Base-by-base conservation (phyloP, 73 alveolate species). In the Uronychia binucleata region DNA sequence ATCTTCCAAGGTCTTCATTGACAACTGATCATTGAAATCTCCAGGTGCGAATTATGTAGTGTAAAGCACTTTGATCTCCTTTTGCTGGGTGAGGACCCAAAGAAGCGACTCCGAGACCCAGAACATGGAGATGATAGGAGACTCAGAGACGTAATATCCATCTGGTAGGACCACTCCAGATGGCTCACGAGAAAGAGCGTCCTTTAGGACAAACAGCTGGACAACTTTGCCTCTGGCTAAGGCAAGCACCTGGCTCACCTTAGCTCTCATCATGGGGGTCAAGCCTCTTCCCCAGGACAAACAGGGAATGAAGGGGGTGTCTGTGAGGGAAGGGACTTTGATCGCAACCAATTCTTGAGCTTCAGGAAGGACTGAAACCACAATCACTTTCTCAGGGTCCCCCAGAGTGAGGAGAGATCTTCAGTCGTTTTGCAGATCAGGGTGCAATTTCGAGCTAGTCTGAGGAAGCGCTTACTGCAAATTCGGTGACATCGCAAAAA, bases 11-110 rank as follows among this genome's bases (percentile, higher is more conserved):
- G 58, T 1, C 27, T 26, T 26, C 29, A 75, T 28, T 26, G 81
- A 26, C 58, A 28, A n/a, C n/a, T n/a, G n/a, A n/a, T 75, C 81
- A 28, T 28, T 26, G 58, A 26, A 75, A 30, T 28, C 28, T 30
- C 93, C 93, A 34, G 93, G 93, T 26, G 93, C 83, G 59, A 87
- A 87, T 31, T 87, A 79, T 34, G 83, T 58, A n/a, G 93, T 80
- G 75, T 87, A 87, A 0, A 81, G 79, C 0, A 80, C 83, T 27
- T 83, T 59, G 14, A 58, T 81, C 14, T 87, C 88, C 35, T 87
- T 30, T 74, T 79, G 80, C 30, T 81, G 59, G 13, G 58, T 77
- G 14, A 87, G 29, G 0, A 79, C 79, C 46, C 74, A 86, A n/a
- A 86, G 57, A 26, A 86, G 78, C 31, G 87, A 77, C 76, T 86